These are phyloP conservation scores for Nicotiana tabacum DNA, from an alignment of 257 asterid species.

Conservation along the genomic window DNA sequence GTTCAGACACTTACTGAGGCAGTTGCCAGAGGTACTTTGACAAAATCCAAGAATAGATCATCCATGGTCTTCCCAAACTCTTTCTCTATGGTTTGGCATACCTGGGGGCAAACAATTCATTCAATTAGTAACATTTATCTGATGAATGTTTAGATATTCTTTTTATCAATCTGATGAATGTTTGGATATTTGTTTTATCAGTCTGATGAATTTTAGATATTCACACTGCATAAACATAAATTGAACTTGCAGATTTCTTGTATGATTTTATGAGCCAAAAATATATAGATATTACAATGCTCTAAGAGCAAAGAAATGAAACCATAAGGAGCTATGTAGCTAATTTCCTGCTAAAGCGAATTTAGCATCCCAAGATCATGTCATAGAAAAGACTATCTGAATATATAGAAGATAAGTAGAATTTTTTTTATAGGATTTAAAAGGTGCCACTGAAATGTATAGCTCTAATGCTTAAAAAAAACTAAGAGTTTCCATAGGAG, in stretches of 20 bases:
- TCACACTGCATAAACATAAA: neutral
- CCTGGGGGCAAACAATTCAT: constrained; percentile 40
- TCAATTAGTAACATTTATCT: neutral
- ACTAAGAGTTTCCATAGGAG: neutral
- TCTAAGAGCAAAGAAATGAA: neutral
- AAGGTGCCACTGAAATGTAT: neutral
- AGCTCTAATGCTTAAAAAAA: neutral
- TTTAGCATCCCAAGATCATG: neutral
- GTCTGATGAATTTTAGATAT: neutral
- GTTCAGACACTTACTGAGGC: constrained; percentile 72
- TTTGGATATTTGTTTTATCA: neutral
- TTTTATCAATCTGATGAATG: neutral
- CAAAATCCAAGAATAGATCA: constrained; percentile 73
- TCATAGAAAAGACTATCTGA: neutral
- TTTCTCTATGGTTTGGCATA: constrained; percentile 53
- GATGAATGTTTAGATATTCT: neutral
- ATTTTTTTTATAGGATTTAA: neutral
- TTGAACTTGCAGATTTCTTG: neutral
- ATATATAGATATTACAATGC: neutral
- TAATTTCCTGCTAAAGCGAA: neutral
- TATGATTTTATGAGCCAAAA: neutral
- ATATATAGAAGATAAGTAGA: neutral
- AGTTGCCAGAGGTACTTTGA: constrained; percentile 72
- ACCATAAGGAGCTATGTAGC: neutral
- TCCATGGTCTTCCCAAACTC: constrained; percentile 80